Percentiles rank a stretch among this genome's conserved stretches.
Evolutionary conservation across 2,329 filamentous ascomycete species (phyloP).

Genomic region (Lomentospora prolificans): DNA sequence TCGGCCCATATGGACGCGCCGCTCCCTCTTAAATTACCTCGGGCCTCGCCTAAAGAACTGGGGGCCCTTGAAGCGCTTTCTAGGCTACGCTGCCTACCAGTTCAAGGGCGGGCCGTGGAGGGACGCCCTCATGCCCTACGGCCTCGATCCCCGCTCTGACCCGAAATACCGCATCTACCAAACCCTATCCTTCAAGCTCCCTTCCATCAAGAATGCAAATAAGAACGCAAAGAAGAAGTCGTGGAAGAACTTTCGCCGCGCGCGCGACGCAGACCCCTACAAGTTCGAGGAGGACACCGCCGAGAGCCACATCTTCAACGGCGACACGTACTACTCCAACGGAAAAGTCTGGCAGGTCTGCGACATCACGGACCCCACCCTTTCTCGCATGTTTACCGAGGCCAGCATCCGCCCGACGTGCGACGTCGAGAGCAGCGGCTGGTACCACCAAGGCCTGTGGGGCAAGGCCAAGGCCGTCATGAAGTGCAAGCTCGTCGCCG

Average conservation of each 20-base stretch:
- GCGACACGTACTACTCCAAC: slow-evolving; percentile 61
- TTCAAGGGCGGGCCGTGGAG: slow-evolving; percentile 90
- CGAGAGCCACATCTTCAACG: slow-evolving; percentile 72
- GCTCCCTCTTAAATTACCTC: slow-evolving; percentile 68
- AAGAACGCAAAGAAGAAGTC: slow-evolving; percentile 34
- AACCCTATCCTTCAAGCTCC: slow-evolving; percentile 75
- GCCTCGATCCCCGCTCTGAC: slow-evolving; percentile 72
- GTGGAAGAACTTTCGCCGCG: slow-evolving; percentile 38
- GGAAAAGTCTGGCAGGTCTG: slow-evolving; percentile 92
- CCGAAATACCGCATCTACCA: slow-evolving; percentile 76
- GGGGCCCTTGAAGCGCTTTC: slow-evolving; percentile 59
- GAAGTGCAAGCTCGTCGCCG: slow-evolving; percentile 70
- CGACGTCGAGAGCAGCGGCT: slow-evolving; percentile 60
- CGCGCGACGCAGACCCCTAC: slow-evolving; percentile 26
- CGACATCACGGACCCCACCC: slow-evolving; percentile 74
- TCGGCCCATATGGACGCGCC: slow-evolving; percentile 78
- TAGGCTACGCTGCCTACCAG: slow-evolving; percentile 81
- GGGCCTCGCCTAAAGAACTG: slow-evolving; percentile 38
- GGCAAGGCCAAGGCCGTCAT: slow-evolving; percentile 79
- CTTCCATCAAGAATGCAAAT: slow-evolving; percentile 25
- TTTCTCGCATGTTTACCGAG: slow-evolving; percentile 56
- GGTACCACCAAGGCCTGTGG: slow-evolving; percentile 74
- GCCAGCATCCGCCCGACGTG: slow-evolving; percentile 48
- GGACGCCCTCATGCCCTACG: slow-evolving; percentile 76
- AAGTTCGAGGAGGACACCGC: slow-evolving; percentile 28